A percentile compares a stretch with the other conserved stretches of the same genome.
Conservation (phyloP, 805 yeast species). For the Yarrowia bubula region DNA sequence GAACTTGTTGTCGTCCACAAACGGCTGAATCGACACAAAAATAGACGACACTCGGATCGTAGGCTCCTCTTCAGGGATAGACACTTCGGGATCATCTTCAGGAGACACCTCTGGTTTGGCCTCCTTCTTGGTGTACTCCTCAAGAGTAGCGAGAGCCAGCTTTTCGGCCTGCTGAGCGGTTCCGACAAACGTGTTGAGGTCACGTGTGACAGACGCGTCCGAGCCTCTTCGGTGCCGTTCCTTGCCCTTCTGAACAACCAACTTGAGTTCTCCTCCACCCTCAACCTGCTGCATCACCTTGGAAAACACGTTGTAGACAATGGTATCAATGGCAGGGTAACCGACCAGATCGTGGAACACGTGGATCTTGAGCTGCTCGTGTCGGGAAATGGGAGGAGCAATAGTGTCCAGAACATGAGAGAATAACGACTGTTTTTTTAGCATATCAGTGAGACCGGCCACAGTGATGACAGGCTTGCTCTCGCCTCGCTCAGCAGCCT, state of each 20-base stretch:
- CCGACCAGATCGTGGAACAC: constrained; percentile 49
- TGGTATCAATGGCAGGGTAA: constrained; percentile 47
- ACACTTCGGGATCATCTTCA: constrained; percentile 29
- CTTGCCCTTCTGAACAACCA: constrained; percentile 49
- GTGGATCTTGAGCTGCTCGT: constrained; percentile 45
- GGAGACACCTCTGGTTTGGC: constrained; percentile 32
- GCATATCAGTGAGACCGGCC: constrained; percentile 32
- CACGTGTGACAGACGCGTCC: constrained; percentile 41
- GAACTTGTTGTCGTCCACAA: constrained; percentile 46
- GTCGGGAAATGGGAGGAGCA: constrained; percentile 47
- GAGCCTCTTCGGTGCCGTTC: constrained; percentile 42
- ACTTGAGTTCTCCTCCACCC: constrained; percentile 59
- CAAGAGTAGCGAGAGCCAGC: constrained; percentile 82
- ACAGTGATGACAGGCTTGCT: constrained; percentile 28
- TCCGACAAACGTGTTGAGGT: constrained; percentile 72
- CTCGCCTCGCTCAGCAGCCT: constrained; percentile 29
- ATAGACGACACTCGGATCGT: constrained; percentile 52
- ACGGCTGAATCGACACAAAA: constrained; percentile 68
- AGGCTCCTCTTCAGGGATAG: constrained; percentile 30
- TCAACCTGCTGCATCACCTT: constrained; percentile 67
- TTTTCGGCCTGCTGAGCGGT: constrained; percentile 82
- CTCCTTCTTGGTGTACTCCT: constrained; percentile 53
- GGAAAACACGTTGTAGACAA: constrained; percentile 52
- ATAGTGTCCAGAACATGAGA: constrained; percentile 44
- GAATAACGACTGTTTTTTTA: constrained; percentile 37